These are phyloP conservation scores for Pseudocercospora pini-densiflorae DNA, from an alignment of 2,329 filamentous ascomycete species.

Conservation along the genomic window DNA sequence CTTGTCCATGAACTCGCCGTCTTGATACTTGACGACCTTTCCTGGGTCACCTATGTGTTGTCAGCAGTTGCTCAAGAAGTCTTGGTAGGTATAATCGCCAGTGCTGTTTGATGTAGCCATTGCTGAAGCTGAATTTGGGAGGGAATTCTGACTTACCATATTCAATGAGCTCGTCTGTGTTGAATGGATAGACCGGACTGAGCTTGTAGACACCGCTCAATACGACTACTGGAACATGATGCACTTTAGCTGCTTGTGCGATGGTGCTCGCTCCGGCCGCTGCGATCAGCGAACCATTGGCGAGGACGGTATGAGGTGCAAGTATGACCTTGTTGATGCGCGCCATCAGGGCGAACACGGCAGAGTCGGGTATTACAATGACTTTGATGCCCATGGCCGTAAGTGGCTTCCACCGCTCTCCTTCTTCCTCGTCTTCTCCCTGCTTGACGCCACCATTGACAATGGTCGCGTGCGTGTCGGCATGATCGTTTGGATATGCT, in stretches of 20 bases:
- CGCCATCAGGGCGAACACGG: slow-evolving; percentile 92
- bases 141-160: slow-evolving; percentile 59
- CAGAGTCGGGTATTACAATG: slow-evolving; percentile 81
- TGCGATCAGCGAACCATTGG: slow-evolving; percentile 84
- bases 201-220: slow-evolving; percentile 93
- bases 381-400: slow-evolving; percentile 78
- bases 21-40: slow-evolving; percentile 75
- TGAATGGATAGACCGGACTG: slow-evolving; percentile 84
- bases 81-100: not conserved
- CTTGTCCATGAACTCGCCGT: slow-evolving; percentile 77
- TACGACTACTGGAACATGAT: slow-evolving; percentile 83
- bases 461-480: slow-evolving; percentile 65
- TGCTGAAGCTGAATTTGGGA: not conserved
- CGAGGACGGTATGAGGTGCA: slow-evolving; percentile 82
- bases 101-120: not conserved
- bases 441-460: slow-evolving; percentile 57
- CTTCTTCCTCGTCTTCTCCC: slow-evolving; percentile 51
- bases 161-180: slow-evolving; percentile 81
- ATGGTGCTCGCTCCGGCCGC: slow-evolving; percentile 83
- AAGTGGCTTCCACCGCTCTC: slow-evolving; percentile 74
- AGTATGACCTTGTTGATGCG: slow-evolving; percentile 94
- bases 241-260: slow-evolving; percentile 80
- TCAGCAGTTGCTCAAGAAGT: not conserved
- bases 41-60: slow-evolving; percentile 61
- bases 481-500: slow-evolving; percentile 70